Conservation (phyloP, 345 rosid species). For the Murraya paniculata region DNA sequence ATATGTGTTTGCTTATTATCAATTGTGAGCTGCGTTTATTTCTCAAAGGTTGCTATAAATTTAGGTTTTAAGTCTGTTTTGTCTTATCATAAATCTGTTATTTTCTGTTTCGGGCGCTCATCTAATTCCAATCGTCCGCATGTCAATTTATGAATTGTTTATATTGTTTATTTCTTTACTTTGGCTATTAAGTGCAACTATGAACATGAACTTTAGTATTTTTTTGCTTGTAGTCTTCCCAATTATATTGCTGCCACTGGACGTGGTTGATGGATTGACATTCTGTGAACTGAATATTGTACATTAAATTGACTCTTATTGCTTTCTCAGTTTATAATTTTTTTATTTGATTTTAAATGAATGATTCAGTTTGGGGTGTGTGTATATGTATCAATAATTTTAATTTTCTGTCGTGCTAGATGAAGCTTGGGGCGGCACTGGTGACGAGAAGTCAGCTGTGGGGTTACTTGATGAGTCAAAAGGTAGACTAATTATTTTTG, state of each 20-base stretch:
- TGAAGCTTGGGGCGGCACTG: conserved; percentile 30
- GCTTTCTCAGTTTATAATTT: background rate
- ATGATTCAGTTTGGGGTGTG: background rate
- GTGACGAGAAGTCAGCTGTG: conserved; percentile 22
- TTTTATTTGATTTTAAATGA: background rate
- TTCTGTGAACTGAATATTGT: background rate
- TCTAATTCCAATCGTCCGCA: background rate
- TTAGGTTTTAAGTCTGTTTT: background rate
- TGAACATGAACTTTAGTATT: background rate
- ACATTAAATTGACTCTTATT: background rate
- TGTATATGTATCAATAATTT: conserved; percentile 4
- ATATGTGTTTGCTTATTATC: background rate
- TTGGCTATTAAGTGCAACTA: background rate
- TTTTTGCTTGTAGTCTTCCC: background rate
- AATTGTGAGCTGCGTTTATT: background rate
- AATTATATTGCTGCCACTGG: background rate
- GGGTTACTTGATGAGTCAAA: conserved; percentile 36
- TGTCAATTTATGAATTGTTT: background rate
- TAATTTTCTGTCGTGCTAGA: conserved; percentile 10
- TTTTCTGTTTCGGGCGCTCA: background rate
- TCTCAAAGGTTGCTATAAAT: background rate
- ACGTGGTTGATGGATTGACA: background rate
- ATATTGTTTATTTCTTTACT: background rate
- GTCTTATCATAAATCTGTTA: background rate
- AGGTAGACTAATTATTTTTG: conserved; percentile 24